A percentile compares a stretch with the other conserved stretches of the same genome.
These are phyloP conservation scores for Fusarium guadeloupense DNA, from an alignment of 2,329 filamentous ascomycete genomes.

Conservation along the genomic window DNA sequence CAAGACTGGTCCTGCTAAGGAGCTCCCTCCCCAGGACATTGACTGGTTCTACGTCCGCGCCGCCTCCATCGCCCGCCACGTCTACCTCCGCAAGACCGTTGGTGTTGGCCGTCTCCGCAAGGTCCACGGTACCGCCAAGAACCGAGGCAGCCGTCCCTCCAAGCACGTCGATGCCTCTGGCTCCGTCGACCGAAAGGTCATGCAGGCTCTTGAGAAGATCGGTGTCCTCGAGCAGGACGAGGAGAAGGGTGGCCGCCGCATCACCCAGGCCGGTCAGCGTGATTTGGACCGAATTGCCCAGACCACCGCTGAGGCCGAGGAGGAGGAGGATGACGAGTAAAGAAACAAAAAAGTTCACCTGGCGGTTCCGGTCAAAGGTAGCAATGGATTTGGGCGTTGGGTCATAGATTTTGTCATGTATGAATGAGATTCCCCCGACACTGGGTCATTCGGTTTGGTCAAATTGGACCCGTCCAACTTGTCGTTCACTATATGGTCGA, in stretches of 20 bases:
- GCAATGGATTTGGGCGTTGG: conserved; percentile 53
- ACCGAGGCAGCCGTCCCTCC: conserved; percentile 89
- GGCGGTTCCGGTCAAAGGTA: conserved; percentile 34
- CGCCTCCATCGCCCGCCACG: conserved; percentile 93
- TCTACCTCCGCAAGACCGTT: conserved; percentile 99
- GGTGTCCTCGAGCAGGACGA: conserved; percentile 97
- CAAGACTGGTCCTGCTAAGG: conserved; percentile 96
- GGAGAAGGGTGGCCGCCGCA: conserved; percentile 97
- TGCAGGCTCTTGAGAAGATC: conserved; percentile 99
- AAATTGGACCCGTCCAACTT: conserved; percentile 47
- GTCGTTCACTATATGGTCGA: conserved; percentile 29
- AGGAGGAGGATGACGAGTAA: conserved; percentile 74
- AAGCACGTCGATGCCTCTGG: conserved; percentile 97
- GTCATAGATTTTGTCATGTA: conserved; percentile 53
- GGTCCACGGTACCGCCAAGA: conserved; percentile 95
- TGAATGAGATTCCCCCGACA: conserved; percentile 52
- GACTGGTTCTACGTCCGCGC: conserved; percentile 97
- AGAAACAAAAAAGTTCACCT: conserved; percentile 56
- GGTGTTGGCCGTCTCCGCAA: conserved; percentile 98
- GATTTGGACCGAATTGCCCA: conserved; percentile 97
- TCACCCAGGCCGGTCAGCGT: conserved; percentile 97
- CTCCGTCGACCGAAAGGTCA: conserved; percentile 95
- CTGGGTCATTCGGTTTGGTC: conserved; percentile 51
- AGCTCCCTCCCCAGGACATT: conserved; percentile 96
- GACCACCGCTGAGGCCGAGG: conserved; percentile 78